phyloP scores from a whole-genome alignment of 495 filamentous ascomycete species.

The Xylaria bambusicola region DNA sequence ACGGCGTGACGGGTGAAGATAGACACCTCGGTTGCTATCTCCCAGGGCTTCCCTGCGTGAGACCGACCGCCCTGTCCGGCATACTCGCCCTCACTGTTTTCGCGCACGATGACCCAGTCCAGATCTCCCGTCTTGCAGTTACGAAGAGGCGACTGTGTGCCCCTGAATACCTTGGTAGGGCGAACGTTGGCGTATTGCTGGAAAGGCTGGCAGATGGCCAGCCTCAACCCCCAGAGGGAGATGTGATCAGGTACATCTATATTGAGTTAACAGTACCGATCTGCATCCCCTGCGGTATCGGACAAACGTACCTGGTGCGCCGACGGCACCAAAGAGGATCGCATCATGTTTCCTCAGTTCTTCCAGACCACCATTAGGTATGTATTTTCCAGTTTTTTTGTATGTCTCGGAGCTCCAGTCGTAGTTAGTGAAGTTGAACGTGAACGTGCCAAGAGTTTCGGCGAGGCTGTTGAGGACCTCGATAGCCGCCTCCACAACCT shows the following conservation, averaged over 20 bases:
- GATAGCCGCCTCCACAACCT: constrained; percentile 53
- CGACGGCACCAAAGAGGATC: constrained; percentile 60
- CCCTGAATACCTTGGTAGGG: constrained; percentile 52
- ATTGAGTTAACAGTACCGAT: neutral
- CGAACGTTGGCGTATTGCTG: constrained; percentile 61
- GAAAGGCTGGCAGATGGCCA: constrained; percentile 57
- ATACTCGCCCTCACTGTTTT: constrained; percentile 62
- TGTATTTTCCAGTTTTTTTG: constrained; percentile 55
- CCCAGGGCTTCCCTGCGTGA: constrained; percentile 53
- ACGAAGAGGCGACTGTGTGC: constrained; percentile 50
- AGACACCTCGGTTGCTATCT: constrained; percentile 54
- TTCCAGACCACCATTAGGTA: constrained; percentile 57
- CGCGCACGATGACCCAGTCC: constrained; percentile 59
- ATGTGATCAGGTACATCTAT: constrained; percentile 59
- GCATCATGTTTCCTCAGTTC: constrained; percentile 55
- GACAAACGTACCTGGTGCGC: constrained; percentile 51
- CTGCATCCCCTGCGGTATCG: neutral
- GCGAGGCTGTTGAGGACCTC: constrained; percentile 48
- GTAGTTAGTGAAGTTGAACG: constrained; percentile 50
- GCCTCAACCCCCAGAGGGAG: constrained; percentile 56
- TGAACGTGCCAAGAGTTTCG: constrained; percentile 48
- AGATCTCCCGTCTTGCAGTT: constrained; percentile 46
- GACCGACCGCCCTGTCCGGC: constrained; percentile 58
- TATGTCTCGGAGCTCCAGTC: constrained; percentile 59
- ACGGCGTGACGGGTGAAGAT: constrained; percentile 58